phyloP scores from a whole-genome alignment of 495 filamentous ascomycete genomes.

The Amphirosellinia nigrospora region DNA sequence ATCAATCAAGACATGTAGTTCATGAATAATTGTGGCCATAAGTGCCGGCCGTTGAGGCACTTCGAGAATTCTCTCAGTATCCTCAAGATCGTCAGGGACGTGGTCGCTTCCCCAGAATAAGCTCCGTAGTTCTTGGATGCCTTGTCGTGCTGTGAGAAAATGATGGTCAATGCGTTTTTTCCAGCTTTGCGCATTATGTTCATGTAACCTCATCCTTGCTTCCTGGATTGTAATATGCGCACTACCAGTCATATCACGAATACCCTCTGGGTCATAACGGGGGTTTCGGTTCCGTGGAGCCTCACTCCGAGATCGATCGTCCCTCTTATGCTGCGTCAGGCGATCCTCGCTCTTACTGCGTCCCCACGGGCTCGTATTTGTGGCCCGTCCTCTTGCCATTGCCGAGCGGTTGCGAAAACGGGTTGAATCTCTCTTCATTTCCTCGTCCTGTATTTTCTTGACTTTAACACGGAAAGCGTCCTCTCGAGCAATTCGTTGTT shows the following conservation, averaged over 20 bases:
- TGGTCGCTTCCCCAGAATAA: slow-evolving; percentile 86
- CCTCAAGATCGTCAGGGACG: slow-evolving; percentile 76
- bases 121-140: slow-evolving; percentile 78
- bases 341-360: slow-evolving; percentile 53
- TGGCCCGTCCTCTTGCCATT: slow-evolving; percentile 50
- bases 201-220: slow-evolving; percentile 75
- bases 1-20: slow-evolving; percentile 85
- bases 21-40: slow-evolving; percentile 79
- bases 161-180: slow-evolving; percentile 86
- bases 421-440: slow-evolving; percentile 57
- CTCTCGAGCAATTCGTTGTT: slow-evolving; percentile 85
- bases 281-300: slow-evolving; percentile 46
- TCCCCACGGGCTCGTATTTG: slow-evolving; percentile 38
- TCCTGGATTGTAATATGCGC: slow-evolving; percentile 73
- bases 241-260: slow-evolving; percentile 66
- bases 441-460: slow-evolving; percentile 76
- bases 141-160: slow-evolving; percentile 68
- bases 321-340: slow-evolving; percentile 52
- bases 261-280: slow-evolving; percentile 79
- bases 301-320: slow-evolving; percentile 46
- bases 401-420: slow-evolving; percentile 57
- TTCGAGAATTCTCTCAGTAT: slow-evolving; percentile 83
- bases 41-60: slow-evolving; percentile 86
- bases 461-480: slow-evolving; percentile 88
- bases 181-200: slow-evolving; percentile 89